Evolutionary conservation across 371 early-diverging fungal species (phyloP), one percentile per base, ranked within the genome.

Genomic region (Apophysomyces variabilis): DNA sequence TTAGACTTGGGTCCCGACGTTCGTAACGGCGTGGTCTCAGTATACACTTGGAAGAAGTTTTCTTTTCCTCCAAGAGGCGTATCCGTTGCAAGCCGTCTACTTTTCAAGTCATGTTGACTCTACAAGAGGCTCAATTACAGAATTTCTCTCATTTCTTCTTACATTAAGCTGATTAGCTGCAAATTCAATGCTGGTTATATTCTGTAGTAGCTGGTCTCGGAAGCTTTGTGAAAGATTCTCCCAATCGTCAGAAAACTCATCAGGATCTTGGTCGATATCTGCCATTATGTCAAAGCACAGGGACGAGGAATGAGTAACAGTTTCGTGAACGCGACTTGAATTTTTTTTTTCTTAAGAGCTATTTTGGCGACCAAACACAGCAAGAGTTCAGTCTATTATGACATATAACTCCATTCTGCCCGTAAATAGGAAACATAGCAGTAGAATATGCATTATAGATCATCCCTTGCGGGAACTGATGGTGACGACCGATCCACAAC

Each of bases 211-310:
- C 21, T 61, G 64, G 38, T 68, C 61, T 39, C 41, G 58, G 16
- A 64, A 64, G 26, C 58, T 43, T 12, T 64, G 65, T 16, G 68
- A 68, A 6, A 62, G 16, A 44, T 67, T 50, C 9, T 57, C 67
- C 68, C 68, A 68, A 26, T 66, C 66, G 57, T 66, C 66, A 36
- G 38, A 43, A 47, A 66, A 66, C 18, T 66, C 66, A 16, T 61
- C 61, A 35, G 21, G 21, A 50, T 50, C 54, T 9, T 21, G 18
- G 11, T 21, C 21, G 21, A 50, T n/a, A 2, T 50, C 54, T 8
- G 32, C 45, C 56, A 61, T 56, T 7, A 35, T 3, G 32, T 26
- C 32, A 26, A 26, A 26, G 32, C 32, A 26, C 32, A 26, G 32
- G 32, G 32, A 26, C 32, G 32, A 26, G 32, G 32, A 26, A 26